Base-by-base conservation (phyloP, 345 rosid species). In the Pugionium cornutum region DNA sequence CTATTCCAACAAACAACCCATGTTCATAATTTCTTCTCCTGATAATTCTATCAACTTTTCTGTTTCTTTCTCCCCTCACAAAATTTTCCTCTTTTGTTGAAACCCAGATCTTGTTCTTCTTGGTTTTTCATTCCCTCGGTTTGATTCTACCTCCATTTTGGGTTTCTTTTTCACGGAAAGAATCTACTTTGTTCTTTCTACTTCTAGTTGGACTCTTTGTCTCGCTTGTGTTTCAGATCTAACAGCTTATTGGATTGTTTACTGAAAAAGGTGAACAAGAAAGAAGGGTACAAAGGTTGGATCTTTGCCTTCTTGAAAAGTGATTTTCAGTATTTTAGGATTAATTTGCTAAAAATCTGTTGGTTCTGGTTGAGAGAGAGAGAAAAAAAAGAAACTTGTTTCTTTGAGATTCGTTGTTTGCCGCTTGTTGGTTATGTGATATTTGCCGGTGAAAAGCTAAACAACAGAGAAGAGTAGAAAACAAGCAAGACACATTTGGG, bases 1-100 rank as follows among this genome's bases (percentile, higher is more conserved):
- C 75, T 76, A 78, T 76, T 80, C 78, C 78, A 80, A 25, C 77
- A 53, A 78, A 65, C 83, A 77, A 37, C 79, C 85, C 86, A 81
- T 83, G 83, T 82, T 85, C 82, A 36, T 74, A 5, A 43, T 64
- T 78, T 58, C 64, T 66, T 70, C 29, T 68, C 71, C 65, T 67
- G 79, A 78, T 77, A 77, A 70, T 67, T 68, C 67, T 64, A 73
- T 77, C 78, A 68, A 1, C 73, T 11, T 54, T 67, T 63, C n/a
- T 41, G 9, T n/a, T 65, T 48, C 64, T 60, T 39, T 51, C 55
- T 46, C 50, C 42, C 45, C 31, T 3, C 43, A 25, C 7, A 43
- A 53, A 40, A 2, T 0, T 53, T 66, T 49, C 65, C 48, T 29
- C 45, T 45, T 68, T 62, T 48, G 62, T 57, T 70, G 4, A 33